Base-by-base conservation (phyloP, 78 protist genomes). In the Corallochytrium limacisporum region DNA sequence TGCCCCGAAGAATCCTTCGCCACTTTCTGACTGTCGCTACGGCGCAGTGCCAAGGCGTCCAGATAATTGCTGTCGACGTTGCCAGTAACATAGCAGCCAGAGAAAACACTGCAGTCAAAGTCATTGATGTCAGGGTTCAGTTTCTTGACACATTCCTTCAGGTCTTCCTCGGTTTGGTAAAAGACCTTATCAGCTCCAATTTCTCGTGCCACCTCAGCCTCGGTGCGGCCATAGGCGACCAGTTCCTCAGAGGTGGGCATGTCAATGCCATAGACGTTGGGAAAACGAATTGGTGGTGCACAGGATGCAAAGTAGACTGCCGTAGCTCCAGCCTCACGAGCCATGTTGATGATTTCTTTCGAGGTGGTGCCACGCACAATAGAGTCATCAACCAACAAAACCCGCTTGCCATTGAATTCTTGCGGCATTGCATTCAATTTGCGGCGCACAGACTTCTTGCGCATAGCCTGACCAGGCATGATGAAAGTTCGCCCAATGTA, bases 331-430 rank as follows among this genome's bases (percentile, higher is more conserved):
- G 72, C 77, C 16, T 75, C 81, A n/a, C 81, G 55, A 15, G 51
- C 81, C 81, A 75, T 75, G 12, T 9, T 42, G 56, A 75, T n/a
- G 44, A 75, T 75, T 37, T 75, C 69, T 5, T 5, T 0, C 4
- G 61, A 31, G 6, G 81, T 75, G 2, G 81, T 75, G 36, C 81
- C 81, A 20, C 81, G 66, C 50, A 75, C 81, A 63, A 75, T 75
- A 42, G 75, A 68, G 18, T 69, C 73, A 33, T 67, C 73, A 8
- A 67, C 73, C 22, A 67, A 43, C 24, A 67, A 4, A 6, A 67
- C 73, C 20, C 51, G 38, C 74, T 55, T 54, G 35, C 49, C 74
- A 29, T 8, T 10, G 57, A 72, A 72, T 51, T 72, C 78, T 7
- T 35, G 31, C 15, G 31, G 16, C 60, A 72, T 72, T 31, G 56